phyloP scores from a whole-genome alignment of 2,329 filamentous ascomycete genomes.

The Colletotrichum sojae region DNA sequence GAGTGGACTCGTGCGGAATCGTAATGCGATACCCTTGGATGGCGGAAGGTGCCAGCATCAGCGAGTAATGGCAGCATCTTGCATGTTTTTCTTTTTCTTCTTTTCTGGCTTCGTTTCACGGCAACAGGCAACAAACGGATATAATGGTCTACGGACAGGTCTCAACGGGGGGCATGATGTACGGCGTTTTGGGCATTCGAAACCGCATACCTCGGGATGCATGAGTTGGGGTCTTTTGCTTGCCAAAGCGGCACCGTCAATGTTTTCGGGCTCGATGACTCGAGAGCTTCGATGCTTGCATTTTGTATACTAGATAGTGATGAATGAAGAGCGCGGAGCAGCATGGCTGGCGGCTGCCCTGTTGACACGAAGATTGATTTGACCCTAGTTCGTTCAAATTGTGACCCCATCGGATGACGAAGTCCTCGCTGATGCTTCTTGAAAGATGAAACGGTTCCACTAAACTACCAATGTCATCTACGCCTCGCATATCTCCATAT shows the following conservation, averaged over 20 bases:
- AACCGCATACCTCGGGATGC: slow-evolving; percentile 24
- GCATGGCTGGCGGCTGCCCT: background rate
- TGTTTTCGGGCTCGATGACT: slow-evolving; percentile 6
- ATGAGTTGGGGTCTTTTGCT: slow-evolving; percentile 11
- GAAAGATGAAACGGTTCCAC: too few species aligned
- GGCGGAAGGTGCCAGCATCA: slow-evolving; percentile 33
- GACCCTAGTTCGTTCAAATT: too few species aligned
- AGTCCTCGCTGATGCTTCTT: too few species aligned
- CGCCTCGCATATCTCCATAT: too few species aligned
- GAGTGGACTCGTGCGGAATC: slow-evolving; percentile 27
- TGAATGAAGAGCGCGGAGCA: slow-evolving; percentile 5
- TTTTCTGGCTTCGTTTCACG: slow-evolving; percentile 4
- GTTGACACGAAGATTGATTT: background rate
- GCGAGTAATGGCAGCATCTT: slow-evolving; percentile 33
- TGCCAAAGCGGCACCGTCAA: slow-evolving; percentile 13
- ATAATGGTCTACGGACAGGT: slow-evolving; percentile 22
- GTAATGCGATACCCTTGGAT: slow-evolving; percentile 36
- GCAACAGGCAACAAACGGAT: slow-evolving; percentile 30
- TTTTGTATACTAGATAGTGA: slow-evolving; percentile 28
- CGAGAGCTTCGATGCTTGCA: slow-evolving; percentile 3
- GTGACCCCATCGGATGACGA: too few species aligned
- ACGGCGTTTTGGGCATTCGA: slow-evolving; percentile 38
- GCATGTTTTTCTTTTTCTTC: slow-evolving; percentile 8
- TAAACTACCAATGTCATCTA: too few species aligned
- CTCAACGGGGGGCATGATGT: slow-evolving; percentile 26